phyloP scores from a whole-genome alignment of 768 basidiomycete genomes.

The Gloeophyllum trabeum region DNA sequence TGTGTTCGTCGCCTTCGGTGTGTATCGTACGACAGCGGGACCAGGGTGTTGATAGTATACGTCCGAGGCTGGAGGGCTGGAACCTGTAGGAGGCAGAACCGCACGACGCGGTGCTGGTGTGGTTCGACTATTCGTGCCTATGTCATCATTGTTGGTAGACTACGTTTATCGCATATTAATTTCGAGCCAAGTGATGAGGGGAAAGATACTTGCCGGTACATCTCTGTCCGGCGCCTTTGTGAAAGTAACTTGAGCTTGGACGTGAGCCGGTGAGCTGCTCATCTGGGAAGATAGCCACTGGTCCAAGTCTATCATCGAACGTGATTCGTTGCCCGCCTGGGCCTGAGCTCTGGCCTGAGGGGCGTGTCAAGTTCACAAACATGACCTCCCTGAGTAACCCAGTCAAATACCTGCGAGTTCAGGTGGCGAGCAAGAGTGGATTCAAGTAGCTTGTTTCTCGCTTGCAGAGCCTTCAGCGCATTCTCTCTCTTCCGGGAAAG shows the following conservation, averaged over 20 bases:
- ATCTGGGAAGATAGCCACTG: background rate
- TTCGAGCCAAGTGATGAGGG: no score
- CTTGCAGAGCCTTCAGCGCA: slow-evolving; percentile 29
- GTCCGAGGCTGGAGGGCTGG: no score
- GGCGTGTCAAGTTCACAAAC: background rate
- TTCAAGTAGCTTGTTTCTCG: slow-evolving; percentile 34
- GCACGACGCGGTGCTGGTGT: no score
- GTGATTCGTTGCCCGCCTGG: background rate
- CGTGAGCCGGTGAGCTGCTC: background rate
- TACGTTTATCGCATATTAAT: no score
- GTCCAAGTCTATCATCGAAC: background rate
- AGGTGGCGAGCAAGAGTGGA: slow-evolving; percentile 23
- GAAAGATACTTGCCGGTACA: background rate
- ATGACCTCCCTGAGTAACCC: background rate
- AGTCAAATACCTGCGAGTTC: background rate
- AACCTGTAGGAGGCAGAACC: no score
- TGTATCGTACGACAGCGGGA: no score
- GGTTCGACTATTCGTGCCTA: no score
- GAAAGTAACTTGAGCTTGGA: no score
- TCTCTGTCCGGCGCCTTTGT: background rate
- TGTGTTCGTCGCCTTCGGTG: no score
- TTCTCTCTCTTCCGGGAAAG: slow-evolving; percentile 38
- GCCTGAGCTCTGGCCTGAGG: background rate
- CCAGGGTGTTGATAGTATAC: no score
- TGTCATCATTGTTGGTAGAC: no score